Evolutionary conservation across 129 eudicot genomes (phyloP), one percentile per base, ranked within the genome.

Genomic region (Flaveria brownii): DNA sequence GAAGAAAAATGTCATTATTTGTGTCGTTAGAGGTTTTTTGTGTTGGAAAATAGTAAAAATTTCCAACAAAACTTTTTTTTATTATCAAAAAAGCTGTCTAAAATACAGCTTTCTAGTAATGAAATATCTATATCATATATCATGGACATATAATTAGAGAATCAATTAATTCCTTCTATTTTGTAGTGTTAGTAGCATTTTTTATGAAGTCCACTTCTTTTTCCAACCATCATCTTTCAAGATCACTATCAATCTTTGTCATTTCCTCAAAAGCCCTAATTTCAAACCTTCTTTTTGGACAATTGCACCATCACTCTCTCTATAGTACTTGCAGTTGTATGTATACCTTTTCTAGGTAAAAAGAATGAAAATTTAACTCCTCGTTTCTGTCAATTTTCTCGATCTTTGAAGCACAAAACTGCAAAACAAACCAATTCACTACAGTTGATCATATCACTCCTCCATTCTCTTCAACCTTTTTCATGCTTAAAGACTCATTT

Each of bases 251-350:
- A 86, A 84, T 88, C 90, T 81, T 84, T 80, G 84, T 76, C 80
- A 72, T 82, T 84, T 84, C 90, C 90, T 77, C 85, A 86, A 82
- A 88, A 82, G 85, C 88, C 94, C 88, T 77, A 86, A 84, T 85
- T 80, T 80, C 85, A 78, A 62, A 70, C 73, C 64, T 75, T 77
- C 72, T 76, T 76, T 73, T 73, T 73, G 70, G 41, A 78, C 81
- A 49, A 80, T 83, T 78, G 55, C 84, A 70, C 70, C 82, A 62
- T 62, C 83, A 71, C 47, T 73, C 56, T 46, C 62, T 39, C 78
- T 20, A 67, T 51, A 50, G 82, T 72, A 62, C 81, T 82, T 57
- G 76, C 65, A 79, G 74, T 84, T 74, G 59, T 76, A 72, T 76
- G 41, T 36, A 56, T 56, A 25, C 81, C 84, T 76, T 83, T 83